Evolutionary conservation across 1,284 basidiomycete genomes (phyloP), one percentile per base, ranked within the genome.

Genomic region (Mycosarcoma maydis): DNA sequence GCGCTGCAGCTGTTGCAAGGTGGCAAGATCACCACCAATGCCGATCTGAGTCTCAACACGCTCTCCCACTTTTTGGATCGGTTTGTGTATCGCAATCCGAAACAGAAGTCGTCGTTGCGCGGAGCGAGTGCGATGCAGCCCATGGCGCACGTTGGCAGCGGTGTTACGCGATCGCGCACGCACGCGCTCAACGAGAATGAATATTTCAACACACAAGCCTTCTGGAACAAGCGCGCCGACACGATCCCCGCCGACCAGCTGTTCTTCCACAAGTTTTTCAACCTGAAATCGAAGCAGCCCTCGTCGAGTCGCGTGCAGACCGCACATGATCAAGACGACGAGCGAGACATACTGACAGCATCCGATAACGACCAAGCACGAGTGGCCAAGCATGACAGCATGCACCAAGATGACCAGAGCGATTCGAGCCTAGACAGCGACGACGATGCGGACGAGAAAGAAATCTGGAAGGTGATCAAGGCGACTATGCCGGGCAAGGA

Each of bases 31-130:
- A 92, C 91, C 0, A 90, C 91, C 17, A 90, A 88, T 8, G 87
- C 92, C 0, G 94, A 98, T 81, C 89, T 98, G 49, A 90, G 91
- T 10, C 88, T 94, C 56, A 94, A 97, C 85, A 95, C 94, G 0
- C 87, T 98, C 17, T 89, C 92, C 2, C 92, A 92, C 75, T 95
- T 96, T 86, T 86, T 95, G 29, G 93, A 95, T 77, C 85, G 88
- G 23, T 90, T 90, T 83, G 91, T 98, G 26, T 98, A 94, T 85
- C 92, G 94, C 80, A 98, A 98, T 82, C 90, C 94, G 2, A 98
- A 98, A 85, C 92, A 94, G 83, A 80, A 87, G 4, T 80, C 84
- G 11, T 90, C 90, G 70, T 91, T 93, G 20, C 86, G 89, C 3
- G 92, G 90, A 60, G 90, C 91, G 3, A 76, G 75, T 44, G 75